phyloP scores from a whole-genome alignment of 73 alveolate genomes.

The Paramecium pentaurelia region DNA sequence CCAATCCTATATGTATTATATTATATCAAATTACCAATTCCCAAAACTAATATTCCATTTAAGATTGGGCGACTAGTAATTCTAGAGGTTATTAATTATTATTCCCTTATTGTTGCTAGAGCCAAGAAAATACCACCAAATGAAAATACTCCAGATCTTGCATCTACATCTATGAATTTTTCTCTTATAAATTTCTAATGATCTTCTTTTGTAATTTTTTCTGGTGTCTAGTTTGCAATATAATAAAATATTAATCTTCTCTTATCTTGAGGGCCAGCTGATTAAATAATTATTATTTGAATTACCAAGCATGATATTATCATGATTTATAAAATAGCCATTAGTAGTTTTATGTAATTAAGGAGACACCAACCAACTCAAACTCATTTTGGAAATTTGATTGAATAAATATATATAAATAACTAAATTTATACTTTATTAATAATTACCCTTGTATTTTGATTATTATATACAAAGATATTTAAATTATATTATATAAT shows the following conservation, averaged over 20 bases:
- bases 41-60: background rate
- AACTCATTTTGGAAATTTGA: background rate
- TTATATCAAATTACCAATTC: background rate
- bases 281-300: background rate
- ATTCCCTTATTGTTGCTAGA: background rate
- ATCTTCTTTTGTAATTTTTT: constrained; percentile 18
- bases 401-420: background rate
- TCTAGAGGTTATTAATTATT: background rate
- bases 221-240: constrained; percentile 52
- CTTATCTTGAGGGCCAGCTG: constrained; percentile 48
- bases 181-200: background rate
- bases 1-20: background rate
- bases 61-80: background rate
- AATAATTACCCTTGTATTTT: background rate
- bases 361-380: constrained; percentile 28
- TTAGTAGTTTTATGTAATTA: constrained; percentile 45
- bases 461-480: no score
- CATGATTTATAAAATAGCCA: constrained; percentile 59
- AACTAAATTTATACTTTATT: background rate
- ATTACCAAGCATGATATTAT: constrained; percentile 56
- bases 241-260: constrained; percentile 48
- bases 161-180: background rate
- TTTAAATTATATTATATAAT: no score
- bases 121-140: background rate
- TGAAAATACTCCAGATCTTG: background rate